phyloP scores from a whole-genome alignment of 1,139 yeast genomes.

The Pichia sp. region DNA sequence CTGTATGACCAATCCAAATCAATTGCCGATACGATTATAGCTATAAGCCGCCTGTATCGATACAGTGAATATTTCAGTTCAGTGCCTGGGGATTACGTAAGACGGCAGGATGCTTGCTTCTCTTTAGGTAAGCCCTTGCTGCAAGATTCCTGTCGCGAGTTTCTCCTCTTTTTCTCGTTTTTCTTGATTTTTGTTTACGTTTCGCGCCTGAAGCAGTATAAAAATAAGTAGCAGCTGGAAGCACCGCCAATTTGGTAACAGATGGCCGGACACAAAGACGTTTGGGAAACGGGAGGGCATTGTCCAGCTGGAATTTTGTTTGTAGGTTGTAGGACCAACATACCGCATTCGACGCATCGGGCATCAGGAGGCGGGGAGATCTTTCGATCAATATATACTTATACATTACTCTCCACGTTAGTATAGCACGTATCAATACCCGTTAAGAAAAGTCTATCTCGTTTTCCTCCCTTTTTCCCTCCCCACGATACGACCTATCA shows the following conservation, averaged over 20 bases:
- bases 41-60: too few species aligned
- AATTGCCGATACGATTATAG: too few species aligned
- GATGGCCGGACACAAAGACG: background rate
- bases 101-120: too few species aligned
- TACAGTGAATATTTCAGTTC: too few species aligned
- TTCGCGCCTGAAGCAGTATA: background rate
- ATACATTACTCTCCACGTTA: background rate
- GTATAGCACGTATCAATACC: background rate
- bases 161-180: background rate
- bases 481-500: background rate
- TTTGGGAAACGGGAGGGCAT: background rate
- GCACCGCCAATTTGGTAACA: background rate
- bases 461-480: too few species aligned
- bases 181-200: background rate
- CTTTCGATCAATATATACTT: background rate
- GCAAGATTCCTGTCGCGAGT: background rate
- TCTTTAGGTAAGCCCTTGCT: background rate
- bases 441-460: background rate
- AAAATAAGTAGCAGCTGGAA: background rate
- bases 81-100: too few species aligned
- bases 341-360: background rate
- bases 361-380: background rate
- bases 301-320: background rate
- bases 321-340: background rate
- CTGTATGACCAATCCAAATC: too few species aligned